Evolutionary conservation across 1,139 yeast genomes (phyloP), one percentile per base, ranked within the genome.

Genomic region (Yamadazyma trypodendri): DNA sequence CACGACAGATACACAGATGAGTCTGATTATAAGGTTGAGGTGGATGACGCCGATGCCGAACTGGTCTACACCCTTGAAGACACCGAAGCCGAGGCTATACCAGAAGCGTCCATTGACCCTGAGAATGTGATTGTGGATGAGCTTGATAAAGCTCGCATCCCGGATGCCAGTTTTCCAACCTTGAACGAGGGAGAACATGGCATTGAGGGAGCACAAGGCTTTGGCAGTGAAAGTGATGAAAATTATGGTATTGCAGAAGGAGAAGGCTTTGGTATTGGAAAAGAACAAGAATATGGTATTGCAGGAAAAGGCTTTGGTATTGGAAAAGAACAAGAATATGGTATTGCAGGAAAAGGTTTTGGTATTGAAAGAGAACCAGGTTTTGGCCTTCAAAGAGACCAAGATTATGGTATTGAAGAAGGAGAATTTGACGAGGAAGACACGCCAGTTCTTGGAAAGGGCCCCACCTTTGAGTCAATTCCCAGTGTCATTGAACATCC

Each of bases 381-480:
- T n/a, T n/a, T n/a, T n/a, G n/a, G n/a, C n/a, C n/a, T n/a, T n/a
- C n/a, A n/a, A n/a, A n/a, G n/a, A n/a, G n/a, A n/a, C n/a, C n/a
- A 24, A 12, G 28, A 51, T 12, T 45, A 40, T 25, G 56, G 54
- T 13, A 47, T 48, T 34, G 58, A 51, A 35, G 57, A 48, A 30
- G 53, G 45, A 3, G 42, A 42, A 2, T 36, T 43, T 13, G 45
- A 40, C 13, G 46, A 39, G 7, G 51, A 46, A 10, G 58, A 53
- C 22, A 56, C 55, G 11, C 50, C 56, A 2, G 45, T 50, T 14
- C 46, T 62, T 17, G 63, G 65, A 6, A 51, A 50, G 28, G 56
- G 53, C 3, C 72, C 72, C 1, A 61, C 52, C 3, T 65, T 66
- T 44, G 68, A 63, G 32, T 46, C 49, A 3, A 51, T 53, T 10